Evolutionary conservation across 2,329 filamentous ascomycete genomes (phyloP).

Genomic region (Pestalotiopsis fici): DNA sequence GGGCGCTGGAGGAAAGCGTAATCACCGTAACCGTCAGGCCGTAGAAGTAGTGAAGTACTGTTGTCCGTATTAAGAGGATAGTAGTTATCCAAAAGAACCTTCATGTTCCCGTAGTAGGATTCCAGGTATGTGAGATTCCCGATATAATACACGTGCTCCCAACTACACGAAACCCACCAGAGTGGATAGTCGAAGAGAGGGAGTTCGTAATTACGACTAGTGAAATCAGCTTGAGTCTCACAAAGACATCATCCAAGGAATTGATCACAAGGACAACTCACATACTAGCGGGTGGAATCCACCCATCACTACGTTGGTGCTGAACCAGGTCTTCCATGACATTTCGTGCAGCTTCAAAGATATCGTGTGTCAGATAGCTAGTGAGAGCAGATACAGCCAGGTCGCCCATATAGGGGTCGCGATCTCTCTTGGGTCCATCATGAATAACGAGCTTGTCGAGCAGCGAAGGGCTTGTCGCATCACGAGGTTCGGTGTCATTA

Average conservation of each 20-base stretch:
- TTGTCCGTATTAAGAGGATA: slow-evolving; percentile 43
- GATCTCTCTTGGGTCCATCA: slow-evolving; percentile 53
- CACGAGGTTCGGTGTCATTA: slow-evolving; percentile 50
- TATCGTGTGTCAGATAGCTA: slow-evolving; percentile 46
- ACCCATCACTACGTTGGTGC: slow-evolving; percentile 51
- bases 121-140: slow-evolving; percentile 42
- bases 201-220: slow-evolving; percentile 45
- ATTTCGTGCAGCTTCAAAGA: slow-evolving; percentile 40
- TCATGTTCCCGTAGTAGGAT: slow-evolving; percentile 41
- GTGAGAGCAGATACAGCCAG: slow-evolving; percentile 50
- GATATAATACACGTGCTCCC: slow-evolving; percentile 51
- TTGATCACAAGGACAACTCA: slow-evolving; percentile 28
- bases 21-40: slow-evolving; percentile 47
- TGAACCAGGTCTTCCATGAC: slow-evolving; percentile 49
- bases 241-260: background rate
- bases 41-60: slow-evolving; percentile 40
- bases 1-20: slow-evolving; percentile 50
- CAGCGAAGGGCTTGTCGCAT: slow-evolving; percentile 42
- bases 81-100: slow-evolving; percentile 43
- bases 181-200: slow-evolving; percentile 53
- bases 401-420: slow-evolving; percentile 55
- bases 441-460: slow-evolving; percentile 46
- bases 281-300: slow-evolving; percentile 57
- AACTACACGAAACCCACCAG: slow-evolving; percentile 52
- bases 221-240: background rate